Evolutionary conservation across 768 basidiomycete genomes (phyloP), one percentile per base, ranked within the genome.

Genomic region (Ramaria rubella): DNA sequence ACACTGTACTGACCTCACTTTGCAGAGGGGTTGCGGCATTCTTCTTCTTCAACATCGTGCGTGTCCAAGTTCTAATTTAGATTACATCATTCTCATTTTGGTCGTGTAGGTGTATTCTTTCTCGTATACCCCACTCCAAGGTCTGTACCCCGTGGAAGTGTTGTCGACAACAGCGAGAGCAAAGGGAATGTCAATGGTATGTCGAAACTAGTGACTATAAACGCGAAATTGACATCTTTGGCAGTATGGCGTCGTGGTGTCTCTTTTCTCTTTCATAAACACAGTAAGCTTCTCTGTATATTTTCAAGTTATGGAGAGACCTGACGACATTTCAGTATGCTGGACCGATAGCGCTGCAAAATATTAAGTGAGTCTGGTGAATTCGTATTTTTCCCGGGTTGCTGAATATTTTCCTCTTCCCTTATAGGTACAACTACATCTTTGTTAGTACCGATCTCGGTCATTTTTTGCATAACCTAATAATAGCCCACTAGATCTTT

Each of bases 41-140:
- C 58, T 68, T 81, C 71, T 60, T 82, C 21, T 81, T 82, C 67
- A 77, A 76, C 56, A 76, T 78, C 60, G 74, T 59, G 49, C 36
- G 60, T 49, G 17, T 36, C 43, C 36, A 6, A 12, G 15, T 12
- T n/a, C 3, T 17, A 52, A n/a, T 11, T 26, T 9, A 14, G 36
- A 23, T 24, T 36, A 5, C n/a, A 19, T 27, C 11, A 53, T 17
- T 23, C 19, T 34, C 26, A 49, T 9, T 42, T 17, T 23, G 8
- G 24, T 30, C 15, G 34, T 21, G 27, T 38, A 51, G 40, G 59
- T 79, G 52, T 81, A 72, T 66, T 77, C 75, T 33, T 73, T 80
- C 56, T 72, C 81, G 21, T 82, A 82, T 63, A 81, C 81, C 4
- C 81, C 81, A 9, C 73, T 84, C 24, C 82, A 83, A 66, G 81